phyloP scores from a whole-genome alignment of 768 basidiomycete species.

The Rhodotorula taiwanensis region DNA sequence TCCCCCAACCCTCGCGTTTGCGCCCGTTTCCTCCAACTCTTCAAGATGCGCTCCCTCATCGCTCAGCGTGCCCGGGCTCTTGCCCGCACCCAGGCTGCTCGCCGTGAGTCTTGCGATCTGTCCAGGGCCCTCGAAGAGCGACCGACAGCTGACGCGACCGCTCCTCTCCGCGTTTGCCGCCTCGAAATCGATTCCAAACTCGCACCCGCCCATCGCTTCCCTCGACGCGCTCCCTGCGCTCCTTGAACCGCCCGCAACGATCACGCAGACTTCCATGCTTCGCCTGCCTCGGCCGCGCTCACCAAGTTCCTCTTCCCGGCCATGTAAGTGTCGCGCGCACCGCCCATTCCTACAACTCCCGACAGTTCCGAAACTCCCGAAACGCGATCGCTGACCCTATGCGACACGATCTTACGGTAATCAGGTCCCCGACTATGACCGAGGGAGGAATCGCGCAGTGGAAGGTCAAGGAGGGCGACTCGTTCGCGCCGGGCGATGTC shows the following conservation, averaged over 20 bases:
- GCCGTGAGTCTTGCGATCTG: constrained; percentile 4
- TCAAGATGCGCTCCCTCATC: constrained; percentile 7
- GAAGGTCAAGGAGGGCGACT: constrained; percentile 94
- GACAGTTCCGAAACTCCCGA: neutral
- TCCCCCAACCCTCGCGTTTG: neutral
- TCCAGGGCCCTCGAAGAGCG: neutral
- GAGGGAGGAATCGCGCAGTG: constrained; percentile 96
- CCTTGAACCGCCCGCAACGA: neutral
- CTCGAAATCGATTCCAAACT: no score
- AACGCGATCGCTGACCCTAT: no score
- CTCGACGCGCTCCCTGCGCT: neutral
- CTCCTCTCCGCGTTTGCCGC: no score
- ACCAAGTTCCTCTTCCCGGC: constrained; percentile 37
- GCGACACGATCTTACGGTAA: no score
- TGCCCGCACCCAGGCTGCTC: constrained; percentile 1
- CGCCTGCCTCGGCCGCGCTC: constrained; percentile 20
- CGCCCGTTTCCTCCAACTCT: no score
- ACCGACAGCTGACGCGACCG: neutral
- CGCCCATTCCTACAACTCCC: neutral
- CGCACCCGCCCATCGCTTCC: neutral
- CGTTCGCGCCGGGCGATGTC: constrained; percentile 83
- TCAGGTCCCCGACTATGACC: constrained; percentile 98
- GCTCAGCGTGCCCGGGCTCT: constrained; percentile 7
- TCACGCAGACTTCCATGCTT: constrained; percentile 24
- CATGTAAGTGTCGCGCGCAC: constrained; percentile 16